Evolutionary conservation across 495 filamentous ascomycete genomes (phyloP), one percentile per base, ranked within the genome.

Genomic region (Tuber umbilicatum): DNA sequence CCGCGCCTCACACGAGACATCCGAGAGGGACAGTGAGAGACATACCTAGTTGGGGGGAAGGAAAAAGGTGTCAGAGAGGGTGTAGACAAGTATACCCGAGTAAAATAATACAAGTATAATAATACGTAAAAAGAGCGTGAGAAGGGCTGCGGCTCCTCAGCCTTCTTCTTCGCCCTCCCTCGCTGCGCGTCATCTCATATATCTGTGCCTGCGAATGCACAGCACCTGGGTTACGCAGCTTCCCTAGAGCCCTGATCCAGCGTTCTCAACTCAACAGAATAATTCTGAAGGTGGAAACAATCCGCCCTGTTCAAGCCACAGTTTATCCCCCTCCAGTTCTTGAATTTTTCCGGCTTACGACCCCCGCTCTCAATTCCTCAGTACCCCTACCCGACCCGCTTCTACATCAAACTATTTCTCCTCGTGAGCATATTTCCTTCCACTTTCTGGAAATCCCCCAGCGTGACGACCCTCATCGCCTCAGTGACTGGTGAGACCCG

Each of bases 401-500:
- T 64, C 31, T 27, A 17, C 55, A 64, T 31, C 55, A 64, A 64
- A 35, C 47, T 37, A 37, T 72, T 69, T 70, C 37, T 64, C 69
- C 75, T 74, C 73, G 75, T 75, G 75, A 72, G 70, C 74, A 73
- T 73, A 64, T 16, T 70, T 72, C 17, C 37, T 73, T 77, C 50
- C 41, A 14, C 35, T 71, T 70, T 70, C 43, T 68, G 2, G 71
- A 73, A 76, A 43, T 73, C 68, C 74, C 31, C 55, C 55, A 75
- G 68, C 71, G 76, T 77, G 76, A 77, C 45, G 71, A 69, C 23
- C 55, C 64, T 73, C 64, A 43, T 40, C 47, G 69, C 50, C 76
- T 47, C 70, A 78, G 76, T 78, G n/a, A n/a, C n/a, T n/a, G n/a
- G n/a, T n/a, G 76, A 79, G 68, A 68, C 75, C 76, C 43, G 27